Evolutionary conservation across 768 basidiomycete genomes (phyloP), one percentile per base, ranked within the genome.

Genomic region (Lactarius hengduanensis): DNA sequence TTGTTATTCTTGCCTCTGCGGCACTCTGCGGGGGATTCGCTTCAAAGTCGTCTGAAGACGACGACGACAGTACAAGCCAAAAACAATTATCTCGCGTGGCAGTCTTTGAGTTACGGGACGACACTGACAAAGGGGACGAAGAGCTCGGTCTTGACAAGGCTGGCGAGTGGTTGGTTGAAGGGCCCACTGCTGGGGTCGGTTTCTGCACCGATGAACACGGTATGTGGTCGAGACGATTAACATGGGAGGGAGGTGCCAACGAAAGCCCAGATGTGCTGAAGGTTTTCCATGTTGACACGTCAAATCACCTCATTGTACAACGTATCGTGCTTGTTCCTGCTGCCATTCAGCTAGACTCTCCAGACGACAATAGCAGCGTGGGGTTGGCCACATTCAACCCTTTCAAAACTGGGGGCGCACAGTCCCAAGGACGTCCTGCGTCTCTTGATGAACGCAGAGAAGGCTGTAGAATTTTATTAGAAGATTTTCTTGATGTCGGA

Each of bases 311-410:
- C 38, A 71, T 83, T 30, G 72, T 78, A 13, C 82, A 80, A 30
- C 70, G 61, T 32, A 2, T 62, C 10, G 58, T 61, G 45, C 58
- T 67, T 26, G 41, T 50, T 16, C 73, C 69, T 26, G 59, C 69
- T 30, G 50, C 68, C 9, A 36, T 69, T 8, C 67, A 43, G 43
- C 28, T 71, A 13, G 69, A 75, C 16, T 65, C 72, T 32, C 59
- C 74, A 22, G 77, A 80, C 30, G 71, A 78, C 56, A 72, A 76
- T 45, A 72, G 68, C 57, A 73, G 75, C 41, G 60, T 70, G 40
- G 65, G 72, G 11, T 73, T 85, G n/a, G 79, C 80, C 0, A 76
- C 89, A n/a, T 79, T 87, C 8, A 88, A 86, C 66, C 82, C 86
- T 3, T 86, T 91, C 78, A 91, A 86, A 72, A 77, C 80, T 1